Conservation (phyloP, 306 rosid species). For the Prunus mira region DNA sequence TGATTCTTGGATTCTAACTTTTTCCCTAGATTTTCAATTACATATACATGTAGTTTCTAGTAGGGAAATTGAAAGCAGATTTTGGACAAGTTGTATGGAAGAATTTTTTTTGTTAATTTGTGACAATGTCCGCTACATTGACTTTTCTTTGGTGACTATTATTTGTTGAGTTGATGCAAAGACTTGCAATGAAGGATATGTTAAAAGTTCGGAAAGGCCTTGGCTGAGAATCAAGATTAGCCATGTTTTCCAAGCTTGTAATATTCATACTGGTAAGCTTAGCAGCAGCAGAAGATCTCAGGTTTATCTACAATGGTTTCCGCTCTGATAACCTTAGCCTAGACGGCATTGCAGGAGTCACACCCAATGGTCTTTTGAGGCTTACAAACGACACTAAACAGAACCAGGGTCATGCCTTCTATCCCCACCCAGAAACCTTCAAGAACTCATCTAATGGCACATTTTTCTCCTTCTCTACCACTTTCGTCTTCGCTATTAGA, state of each 20-base stretch:
- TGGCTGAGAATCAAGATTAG: not conserved
- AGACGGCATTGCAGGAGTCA: slow-evolving; percentile 45
- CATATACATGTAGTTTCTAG: not conserved
- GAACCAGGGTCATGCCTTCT: slow-evolving; percentile 54
- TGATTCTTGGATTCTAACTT: not conserved
- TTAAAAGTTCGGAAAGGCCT: too few species aligned
- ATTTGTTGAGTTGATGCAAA: not conserved
- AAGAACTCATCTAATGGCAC: slow-evolving; percentile 30
- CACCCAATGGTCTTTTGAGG: slow-evolving; percentile 41
- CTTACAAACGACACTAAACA: slow-evolving; percentile 51
- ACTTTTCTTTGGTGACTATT: too few species aligned
- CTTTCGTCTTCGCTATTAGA: slow-evolving; percentile 54
- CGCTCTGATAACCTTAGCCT: slow-evolving; percentile 30
- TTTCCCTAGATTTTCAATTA: not conserved
- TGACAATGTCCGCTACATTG: too few species aligned
- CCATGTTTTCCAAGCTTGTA: slow-evolving; percentile 31
- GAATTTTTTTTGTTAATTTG: too few species aligned
- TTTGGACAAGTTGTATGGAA: slow-evolving; percentile 23
- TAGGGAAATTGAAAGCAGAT: slow-evolving; percentile 28
- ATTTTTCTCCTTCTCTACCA: slow-evolving; percentile 50
- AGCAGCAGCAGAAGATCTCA: slow-evolving; percentile 26
- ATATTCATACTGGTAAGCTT: slow-evolving; percentile 12
- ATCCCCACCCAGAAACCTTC: slow-evolving; percentile 39
- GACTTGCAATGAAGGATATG: not conserved
- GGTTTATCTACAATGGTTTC: slow-evolving; percentile 50